Conservation (phyloP, 306 rosid species). For the Gillenia trifoliata region DNA sequence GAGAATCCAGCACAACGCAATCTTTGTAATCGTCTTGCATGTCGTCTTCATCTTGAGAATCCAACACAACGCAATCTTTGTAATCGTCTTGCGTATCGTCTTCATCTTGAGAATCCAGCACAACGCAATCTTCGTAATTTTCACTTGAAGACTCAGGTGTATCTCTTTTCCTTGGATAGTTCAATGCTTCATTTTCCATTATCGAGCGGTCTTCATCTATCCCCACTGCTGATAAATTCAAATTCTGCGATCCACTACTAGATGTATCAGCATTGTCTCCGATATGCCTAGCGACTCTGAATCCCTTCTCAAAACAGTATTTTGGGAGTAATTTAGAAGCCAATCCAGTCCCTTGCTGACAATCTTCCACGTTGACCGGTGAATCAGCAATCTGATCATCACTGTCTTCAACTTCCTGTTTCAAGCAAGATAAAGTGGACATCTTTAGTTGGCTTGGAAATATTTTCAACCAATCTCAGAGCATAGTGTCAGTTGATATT, state of each 20-base stretch:
- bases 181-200: slow-evolving; percentile 19
- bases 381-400: slow-evolving; percentile 33
- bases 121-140: slow-evolving; percentile 36
- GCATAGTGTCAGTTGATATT: not conserved
- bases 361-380: slow-evolving; percentile 19
- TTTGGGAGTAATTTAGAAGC: slow-evolving; percentile 34
- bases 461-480: not conserved
- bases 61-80: slow-evolving; percentile 32
- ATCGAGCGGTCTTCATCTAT: slow-evolving; percentile 19
- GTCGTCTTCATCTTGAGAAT: slow-evolving; percentile 42
- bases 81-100: slow-evolving; percentile 13
- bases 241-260: slow-evolving; percentile 9
- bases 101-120: slow-evolving; percentile 50
- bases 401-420: slow-evolving; percentile 54
- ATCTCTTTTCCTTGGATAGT: slow-evolving; percentile 23
- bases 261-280: slow-evolving; percentile 13
- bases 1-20: slow-evolving; percentile 49
- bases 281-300: slow-evolving; percentile 21
- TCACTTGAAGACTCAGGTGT: slow-evolving; percentile 21
- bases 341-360: slow-evolving; percentile 18
- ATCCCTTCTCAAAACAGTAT: slow-evolving; percentile 24
- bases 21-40: not conserved
- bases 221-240: slow-evolving; percentile 18
- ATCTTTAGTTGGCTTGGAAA: slow-evolving; percentile 5
- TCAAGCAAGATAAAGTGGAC: slow-evolving; percentile 9